Base-by-base conservation (phyloP, 2,329 filamentous ascomycete genomes). In the Aspergillus floridensis region DNA sequence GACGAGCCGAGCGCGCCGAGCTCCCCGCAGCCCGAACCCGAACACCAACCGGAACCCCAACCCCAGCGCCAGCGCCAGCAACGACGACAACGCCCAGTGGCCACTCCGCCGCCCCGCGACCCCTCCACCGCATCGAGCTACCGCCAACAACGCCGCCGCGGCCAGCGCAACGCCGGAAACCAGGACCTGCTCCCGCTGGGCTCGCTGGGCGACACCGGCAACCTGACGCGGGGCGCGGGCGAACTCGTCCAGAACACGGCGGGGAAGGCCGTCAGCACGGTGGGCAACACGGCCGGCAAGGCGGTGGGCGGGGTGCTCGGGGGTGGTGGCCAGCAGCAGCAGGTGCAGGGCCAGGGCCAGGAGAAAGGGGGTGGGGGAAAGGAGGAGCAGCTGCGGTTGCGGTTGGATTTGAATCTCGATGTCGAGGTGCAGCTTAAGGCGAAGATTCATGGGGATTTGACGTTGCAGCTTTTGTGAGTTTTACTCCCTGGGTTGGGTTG, bases 391-490 rank as follows among this genome's bases (percentile, higher is more conserved):
- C 75, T 92, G 32, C 86, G 86, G 74, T 76, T 91, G 70, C 83
- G 86, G 47, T 78, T 93, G 16, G 90, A 92, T 70, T 79, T 91
- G 56, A 91, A 92, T 73, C 79, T 93, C 58, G 90, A 93, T 65
- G 82, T 93, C 49, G 90, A 93, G 74, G 89, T 93, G 62, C 88
- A 91, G 69, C 81, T 93, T 64, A 93, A 93, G 81, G 90, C 90
- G 29, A 86, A 87, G 72, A 91, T 93, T 65, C 86, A 91, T 67
- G 91, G 91, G 68, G 91, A 93, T 77, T 77, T 95, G 63, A 91
- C 89, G 35, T 76, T 93, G 65, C 88, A 86, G 65, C 80, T 93
- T 70, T 84, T 88, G 88, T 90, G 83, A 79, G 84, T 86, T 5
- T 49, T n/a, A 7, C 38, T 21, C 3, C 32, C 4, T 21, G 11